Evolutionary conservation across 2,329 filamentous ascomycete genomes (phyloP).

Genomic region (Aspergillus sp.): DNA sequence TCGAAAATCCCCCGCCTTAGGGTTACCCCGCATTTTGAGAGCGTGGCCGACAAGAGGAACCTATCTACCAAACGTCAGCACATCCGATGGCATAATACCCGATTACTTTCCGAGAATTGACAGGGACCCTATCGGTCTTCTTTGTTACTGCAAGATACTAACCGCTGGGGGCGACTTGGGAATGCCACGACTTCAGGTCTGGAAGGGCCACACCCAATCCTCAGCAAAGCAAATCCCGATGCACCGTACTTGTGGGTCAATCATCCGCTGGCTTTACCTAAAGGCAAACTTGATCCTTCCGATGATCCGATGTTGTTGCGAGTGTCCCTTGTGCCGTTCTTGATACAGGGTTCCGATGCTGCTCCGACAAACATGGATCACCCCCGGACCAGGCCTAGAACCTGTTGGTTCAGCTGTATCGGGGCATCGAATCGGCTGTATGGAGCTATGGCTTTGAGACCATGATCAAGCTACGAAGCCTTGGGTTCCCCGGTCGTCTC

Average conservation of each 20-base stretch:
- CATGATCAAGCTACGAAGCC: neutral
- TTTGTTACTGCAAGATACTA: neutral
- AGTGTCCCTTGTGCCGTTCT: neutral
- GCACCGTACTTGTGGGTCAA: neutral
- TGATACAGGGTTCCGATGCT: neutral
- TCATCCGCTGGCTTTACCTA: neutral
- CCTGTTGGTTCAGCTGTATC: neutral
- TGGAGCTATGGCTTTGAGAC: neutral
- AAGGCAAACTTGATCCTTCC: neutral
- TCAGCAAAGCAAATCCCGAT: neutral
- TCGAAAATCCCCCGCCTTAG: neutral
- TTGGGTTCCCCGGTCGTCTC: neutral
- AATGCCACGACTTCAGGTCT: neutral
- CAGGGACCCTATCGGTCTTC: neutral
- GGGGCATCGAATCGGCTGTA: neutral
- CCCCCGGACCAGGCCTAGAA: neutral
- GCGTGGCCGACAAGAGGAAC: neutral
- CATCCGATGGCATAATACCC: neutral
- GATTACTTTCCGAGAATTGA: neutral
- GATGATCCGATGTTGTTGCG: neutral
- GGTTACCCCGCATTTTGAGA: neutral
- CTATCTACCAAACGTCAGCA: neutral
- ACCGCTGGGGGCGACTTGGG: neutral
- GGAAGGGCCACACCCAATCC: neutral
- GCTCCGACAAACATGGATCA: neutral